Base-by-base conservation (phyloP, 495 filamentous ascomycete species). In the Aspergillus kassunensis region DNA sequence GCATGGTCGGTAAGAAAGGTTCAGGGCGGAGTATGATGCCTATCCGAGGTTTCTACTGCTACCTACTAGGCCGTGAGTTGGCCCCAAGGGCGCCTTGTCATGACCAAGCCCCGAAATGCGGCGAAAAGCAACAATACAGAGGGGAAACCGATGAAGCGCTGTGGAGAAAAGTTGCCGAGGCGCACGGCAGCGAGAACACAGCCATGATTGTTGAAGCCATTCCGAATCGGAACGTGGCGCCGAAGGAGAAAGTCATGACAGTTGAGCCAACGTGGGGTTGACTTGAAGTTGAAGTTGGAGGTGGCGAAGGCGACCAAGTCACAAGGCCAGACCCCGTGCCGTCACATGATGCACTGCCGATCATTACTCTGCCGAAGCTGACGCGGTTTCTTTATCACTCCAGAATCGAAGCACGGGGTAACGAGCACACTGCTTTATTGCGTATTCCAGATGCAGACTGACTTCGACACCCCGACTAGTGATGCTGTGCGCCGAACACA, bases 271-370 rank as follows among this genome's bases (percentile, higher is more conserved):
- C 18, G 8, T 24, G 18, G 21, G 21, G 30, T 33, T 33, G 30
- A 33, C 9, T 10, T 33, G 30, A 11, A n/a, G 30, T 33, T 33
- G 9, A 10, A 29, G 13, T 29, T 23, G 19, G 34, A 19, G 31
- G 55, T 57, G 55, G 55, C 55, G 24, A 59, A 52, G 33, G 21
- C 34, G 21, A 44, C 19, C 29, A 50, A 54, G 59, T 62, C 59
- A 62, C 59, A 56, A 62, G 59, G 47, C 44, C 53, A 49, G 49
- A n/a, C 27, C 41, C 24, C 48, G 35, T 40, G 41, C 42, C 35
- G 51, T 62, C 60, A 62, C 60, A 62, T 62, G 60, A 62, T 55
- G 56, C n/a, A n/a, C n/a, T 54, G 54, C 50, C 44, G 55, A 11
- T 4, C 20, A 8, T 29, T 13, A 7, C 23, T 27, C 15, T 51